Percentiles rank a stretch among this genome's conserved stretches.
phyloP scores from a whole-genome alignment of 2,329 filamentous ascomycete genomes.

The Penicillium sp. region DNA sequence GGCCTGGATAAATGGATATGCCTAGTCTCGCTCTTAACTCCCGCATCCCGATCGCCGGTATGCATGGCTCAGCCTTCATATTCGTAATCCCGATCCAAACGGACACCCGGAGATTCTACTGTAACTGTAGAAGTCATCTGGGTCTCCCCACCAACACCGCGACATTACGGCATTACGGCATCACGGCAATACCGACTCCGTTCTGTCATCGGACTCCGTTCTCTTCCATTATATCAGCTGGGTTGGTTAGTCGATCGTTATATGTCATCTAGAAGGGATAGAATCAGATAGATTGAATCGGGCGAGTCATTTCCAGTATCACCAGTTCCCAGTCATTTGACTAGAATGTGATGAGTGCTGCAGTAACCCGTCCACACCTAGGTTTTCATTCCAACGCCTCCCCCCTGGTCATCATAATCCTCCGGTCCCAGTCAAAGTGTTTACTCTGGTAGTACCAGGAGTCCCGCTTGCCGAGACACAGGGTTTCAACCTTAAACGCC shows the following conservation, averaged over 20 bases:
- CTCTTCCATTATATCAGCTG: neutral
- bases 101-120: neutral
- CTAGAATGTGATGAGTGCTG: conserved; percentile 5
- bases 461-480: conserved; percentile 8
- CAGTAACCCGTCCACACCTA: neutral
- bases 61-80: neutral
- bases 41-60: neutral
- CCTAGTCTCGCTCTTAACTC: neutral
- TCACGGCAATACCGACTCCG: neutral
- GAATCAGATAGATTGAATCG: neutral
- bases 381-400: conserved; percentile 18
- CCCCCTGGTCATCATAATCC: conserved; percentile 12
- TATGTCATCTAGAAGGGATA: neutral
- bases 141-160: neutral
- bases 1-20: neutral
- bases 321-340: conserved; percentile 4
- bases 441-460: conserved; percentile 16
- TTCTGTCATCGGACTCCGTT: neutral
- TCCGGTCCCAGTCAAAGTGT: conserved; percentile 18
- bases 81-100: neutral
- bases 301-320: neutral
- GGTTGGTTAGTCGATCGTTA: neutral
- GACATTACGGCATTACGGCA: too few species aligned
- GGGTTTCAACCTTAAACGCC: conserved; percentile 17
- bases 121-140: neutral